Conservation (phyloP, 192 early-diverging fungal species). For the Coemansia sp. region DNA sequence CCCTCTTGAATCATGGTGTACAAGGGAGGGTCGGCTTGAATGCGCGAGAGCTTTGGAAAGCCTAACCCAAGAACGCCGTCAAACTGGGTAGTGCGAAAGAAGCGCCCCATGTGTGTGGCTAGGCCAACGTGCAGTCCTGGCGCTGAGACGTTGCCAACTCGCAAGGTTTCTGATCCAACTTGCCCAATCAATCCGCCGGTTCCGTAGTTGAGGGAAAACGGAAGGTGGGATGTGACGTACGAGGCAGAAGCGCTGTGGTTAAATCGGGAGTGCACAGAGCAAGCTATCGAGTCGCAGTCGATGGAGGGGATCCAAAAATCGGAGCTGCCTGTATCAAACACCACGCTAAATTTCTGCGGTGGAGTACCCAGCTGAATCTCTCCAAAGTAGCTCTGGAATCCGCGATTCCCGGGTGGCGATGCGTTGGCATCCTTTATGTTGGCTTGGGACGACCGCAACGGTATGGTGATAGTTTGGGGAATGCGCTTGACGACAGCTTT, state of each 20-base stretch:
- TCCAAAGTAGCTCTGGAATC: slow-evolving; percentile 52
- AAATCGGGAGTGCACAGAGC: slow-evolving; percentile 50
- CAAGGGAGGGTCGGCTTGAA: slow-evolving; percentile 44
- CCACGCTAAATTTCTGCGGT: slow-evolving; percentile 56
- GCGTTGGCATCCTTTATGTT: slow-evolving; percentile 34
- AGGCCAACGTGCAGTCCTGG: slow-evolving; percentile 50
- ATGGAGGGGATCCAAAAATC: slow-evolving; percentile 61
- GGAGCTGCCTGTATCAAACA: slow-evolving; percentile 62
- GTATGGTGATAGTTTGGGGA: slow-evolving; percentile 24
- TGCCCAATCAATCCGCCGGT: slow-evolving; percentile 56
- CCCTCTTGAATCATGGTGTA: slow-evolving; percentile 40
- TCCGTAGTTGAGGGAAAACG: slow-evolving; percentile 56
- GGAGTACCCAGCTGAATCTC: slow-evolving; percentile 54
- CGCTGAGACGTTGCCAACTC: slow-evolving; percentile 46
- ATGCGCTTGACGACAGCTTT: background rate
- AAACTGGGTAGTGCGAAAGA: slow-evolving; percentile 51
- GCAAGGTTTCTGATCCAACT: slow-evolving; percentile 50
- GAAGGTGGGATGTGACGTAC: slow-evolving; percentile 34
- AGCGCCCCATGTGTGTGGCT: slow-evolving; percentile 51
- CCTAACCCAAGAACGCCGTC: slow-evolving; percentile 63
- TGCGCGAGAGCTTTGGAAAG: slow-evolving; percentile 50
- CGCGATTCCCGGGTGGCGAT: slow-evolving; percentile 35
- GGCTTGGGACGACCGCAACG: slow-evolving; percentile 34
- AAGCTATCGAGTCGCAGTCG: slow-evolving; percentile 52
- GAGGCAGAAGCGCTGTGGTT: slow-evolving; percentile 47